These are phyloP conservation scores for Gomphus sp. DNA, from an alignment of 1,284 basidiomycete genomes.

Conservation along the genomic window DNA sequence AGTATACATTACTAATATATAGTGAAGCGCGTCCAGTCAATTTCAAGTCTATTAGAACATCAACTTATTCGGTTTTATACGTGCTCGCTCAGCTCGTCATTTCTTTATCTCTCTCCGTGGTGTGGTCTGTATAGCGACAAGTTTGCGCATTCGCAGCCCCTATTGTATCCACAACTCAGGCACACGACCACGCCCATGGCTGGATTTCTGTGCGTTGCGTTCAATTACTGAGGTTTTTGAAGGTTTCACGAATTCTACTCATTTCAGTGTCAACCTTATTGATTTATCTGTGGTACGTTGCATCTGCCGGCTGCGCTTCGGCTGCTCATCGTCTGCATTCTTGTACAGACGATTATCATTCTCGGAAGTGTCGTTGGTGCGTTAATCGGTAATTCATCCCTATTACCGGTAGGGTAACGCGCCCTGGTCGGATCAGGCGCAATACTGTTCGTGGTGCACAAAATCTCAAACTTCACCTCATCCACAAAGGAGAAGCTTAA, in stretches of 20 bases:
- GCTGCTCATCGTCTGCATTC: neutral
- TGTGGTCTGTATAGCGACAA: too few relatives aligned
- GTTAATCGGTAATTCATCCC: neutral
- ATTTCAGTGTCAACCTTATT: neutral
- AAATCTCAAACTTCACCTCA: neutral
- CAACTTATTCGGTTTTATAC: too few relatives aligned
- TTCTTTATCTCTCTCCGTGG: too few relatives aligned
- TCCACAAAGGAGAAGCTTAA: slow-evolving; percentile 34
- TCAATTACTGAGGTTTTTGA: neutral
- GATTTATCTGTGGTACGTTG: neutral
- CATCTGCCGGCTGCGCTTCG: neutral
- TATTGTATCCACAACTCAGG: too few relatives aligned
- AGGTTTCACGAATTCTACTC: neutral
- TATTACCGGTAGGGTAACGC: neutral
- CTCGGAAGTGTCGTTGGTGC: neutral
- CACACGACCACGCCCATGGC: too few relatives aligned
- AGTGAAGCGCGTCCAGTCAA: too few relatives aligned
- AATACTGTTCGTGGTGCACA: neutral
- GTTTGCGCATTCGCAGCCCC: too few relatives aligned
- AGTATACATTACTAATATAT: too few relatives aligned
- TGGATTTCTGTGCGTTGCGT: too few relatives aligned
- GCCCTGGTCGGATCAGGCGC: neutral
- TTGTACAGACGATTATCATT: neutral
- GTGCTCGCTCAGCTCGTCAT: too few relatives aligned
- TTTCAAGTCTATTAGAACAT: too few relatives aligned